These are phyloP conservation scores for Candida odintsovae DNA, from an alignment of 805 yeast species.

Conservation along the genomic window DNA sequence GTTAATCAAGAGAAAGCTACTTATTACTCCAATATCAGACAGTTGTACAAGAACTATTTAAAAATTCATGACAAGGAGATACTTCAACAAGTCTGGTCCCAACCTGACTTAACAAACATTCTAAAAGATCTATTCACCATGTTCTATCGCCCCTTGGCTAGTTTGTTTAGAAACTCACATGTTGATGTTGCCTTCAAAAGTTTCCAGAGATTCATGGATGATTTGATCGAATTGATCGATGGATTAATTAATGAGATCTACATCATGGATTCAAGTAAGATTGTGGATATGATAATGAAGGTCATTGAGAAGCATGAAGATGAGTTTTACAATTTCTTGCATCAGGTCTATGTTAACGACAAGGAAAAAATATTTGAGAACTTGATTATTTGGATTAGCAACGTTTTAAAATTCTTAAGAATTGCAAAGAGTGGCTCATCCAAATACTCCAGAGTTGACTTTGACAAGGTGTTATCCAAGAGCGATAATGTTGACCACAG, in stretches of 20 bases:
- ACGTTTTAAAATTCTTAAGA: conserved; percentile 57
- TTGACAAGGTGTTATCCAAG: conserved; percentile 30
- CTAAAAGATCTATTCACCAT: conserved; percentile 67
- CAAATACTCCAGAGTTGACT: conserved; percentile 35
- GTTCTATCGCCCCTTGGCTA: conserved; percentile 70
- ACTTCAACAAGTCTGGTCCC: conserved; percentile 76
- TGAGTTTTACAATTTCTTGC: conserved; percentile 68
- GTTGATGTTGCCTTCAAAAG: conserved; percentile 61
- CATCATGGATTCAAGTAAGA: conserved; percentile 48
- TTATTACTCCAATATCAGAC: conserved; percentile 48
- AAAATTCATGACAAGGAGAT: conserved; percentile 72
- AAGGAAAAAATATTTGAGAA: conserved; percentile 64
- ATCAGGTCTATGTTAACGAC: conserved; percentile 78
- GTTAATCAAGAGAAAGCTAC: conserved; percentile 19
- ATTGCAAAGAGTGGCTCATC: conserved; percentile 42
- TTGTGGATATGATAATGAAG: conserved; percentile 60
- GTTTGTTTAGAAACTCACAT: conserved; percentile 59
- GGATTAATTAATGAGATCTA: conserved; percentile 42
- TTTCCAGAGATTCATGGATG: conserved; percentile 60
- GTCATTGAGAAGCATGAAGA: conserved; percentile 70
- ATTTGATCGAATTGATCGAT: conserved; percentile 55
- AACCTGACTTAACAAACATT: conserved; percentile 72
- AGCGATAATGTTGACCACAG: conserved; percentile 21
- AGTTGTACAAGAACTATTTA: conserved; percentile 55
- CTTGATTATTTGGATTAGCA: conserved; percentile 68